Conservation (phyloP, 2,329 filamentous ascomycete species). For the Colletotrichum caudatum region DNA sequence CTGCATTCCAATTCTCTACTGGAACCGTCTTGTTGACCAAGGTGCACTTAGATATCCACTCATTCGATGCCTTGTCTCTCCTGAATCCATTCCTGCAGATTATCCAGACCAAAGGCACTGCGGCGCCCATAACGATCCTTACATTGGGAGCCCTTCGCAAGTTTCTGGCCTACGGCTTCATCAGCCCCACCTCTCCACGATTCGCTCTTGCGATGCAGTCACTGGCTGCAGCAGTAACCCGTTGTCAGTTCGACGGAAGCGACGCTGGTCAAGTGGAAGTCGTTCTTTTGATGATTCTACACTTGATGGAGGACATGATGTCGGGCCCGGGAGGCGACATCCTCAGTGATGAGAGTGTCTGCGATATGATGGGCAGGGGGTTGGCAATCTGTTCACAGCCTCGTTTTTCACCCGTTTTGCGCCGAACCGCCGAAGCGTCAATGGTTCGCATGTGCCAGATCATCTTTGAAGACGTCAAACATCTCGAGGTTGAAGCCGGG, state of each 20-base stretch:
- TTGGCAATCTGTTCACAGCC: constrained; percentile 97
- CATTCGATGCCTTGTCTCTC: constrained; percentile 89
- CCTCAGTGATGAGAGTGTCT: constrained; percentile 97
- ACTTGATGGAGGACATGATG: constrained; percentile 98
- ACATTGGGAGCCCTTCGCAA: constrained; percentile 95
- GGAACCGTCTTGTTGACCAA: constrained; percentile 45
- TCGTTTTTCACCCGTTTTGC: constrained; percentile 88
- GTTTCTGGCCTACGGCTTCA: constrained; percentile 94
- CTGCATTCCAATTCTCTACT: background rate
- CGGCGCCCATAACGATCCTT: constrained; percentile 94
- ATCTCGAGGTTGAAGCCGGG: constrained; percentile 81
- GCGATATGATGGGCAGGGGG: constrained; percentile 99
- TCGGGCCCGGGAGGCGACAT: constrained; percentile 92
- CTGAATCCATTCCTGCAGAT: constrained; percentile 96
- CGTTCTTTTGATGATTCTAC: constrained; percentile 91
- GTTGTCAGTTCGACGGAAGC: constrained; percentile 97
- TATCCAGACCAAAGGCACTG: constrained; percentile 95
- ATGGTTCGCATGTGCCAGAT: constrained; percentile 99
- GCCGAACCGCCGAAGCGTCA: constrained; percentile 91
- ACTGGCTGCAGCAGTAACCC: constrained; percentile 92
- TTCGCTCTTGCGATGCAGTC: constrained; percentile 94
- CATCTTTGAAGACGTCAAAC: constrained; percentile 93
- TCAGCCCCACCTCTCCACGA: constrained; percentile 85
- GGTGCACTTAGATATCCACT: constrained; percentile 76
- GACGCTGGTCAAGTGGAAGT: constrained; percentile 96